Evolutionary conservation across 805 yeast genomes (phyloP).

Genomic region (Pichia kluyveri): DNA sequence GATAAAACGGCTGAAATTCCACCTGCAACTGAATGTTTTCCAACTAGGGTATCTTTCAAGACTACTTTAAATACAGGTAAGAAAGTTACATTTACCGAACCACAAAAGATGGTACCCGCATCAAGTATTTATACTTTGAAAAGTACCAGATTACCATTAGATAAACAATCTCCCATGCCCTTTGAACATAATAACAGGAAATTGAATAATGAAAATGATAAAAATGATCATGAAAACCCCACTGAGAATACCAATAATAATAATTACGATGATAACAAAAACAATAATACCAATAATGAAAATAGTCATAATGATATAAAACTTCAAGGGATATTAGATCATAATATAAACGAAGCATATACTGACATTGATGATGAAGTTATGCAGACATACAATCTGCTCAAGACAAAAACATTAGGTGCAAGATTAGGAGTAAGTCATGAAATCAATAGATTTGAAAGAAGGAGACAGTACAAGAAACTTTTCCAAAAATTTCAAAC

Average conservation of each 20-base stretch:
- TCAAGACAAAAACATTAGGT: constrained; percentile 5
- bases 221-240: not conserved
- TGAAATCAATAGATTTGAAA: constrained; percentile 9
- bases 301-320: not conserved
- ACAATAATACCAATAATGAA: not conserved
- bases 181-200: constrained; percentile 8
- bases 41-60: too few relatives aligned
- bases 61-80: too few relatives aligned
- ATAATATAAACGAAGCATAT: not conserved
- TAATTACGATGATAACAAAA: not conserved
- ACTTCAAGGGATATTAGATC: not conserved
- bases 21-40: not conserved
- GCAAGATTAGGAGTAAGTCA: constrained; percentile 8
- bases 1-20: not conserved
- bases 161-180: constrained; percentile 4
- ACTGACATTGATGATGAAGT: constrained; percentile 3
- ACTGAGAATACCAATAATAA: not conserved
- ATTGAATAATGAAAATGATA: constrained; percentile 1
- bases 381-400: constrained; percentile 5
- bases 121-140: constrained; percentile 6
- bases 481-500: constrained; percentile 28
- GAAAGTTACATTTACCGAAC: not conserved
- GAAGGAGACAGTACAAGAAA: constrained; percentile 17
- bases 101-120: not conserved
- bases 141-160: constrained; percentile 4